Evolutionary conservation across 2,329 filamentous ascomycete genomes (phyloP).

Genomic region (Xylariaceae sp.): DNA sequence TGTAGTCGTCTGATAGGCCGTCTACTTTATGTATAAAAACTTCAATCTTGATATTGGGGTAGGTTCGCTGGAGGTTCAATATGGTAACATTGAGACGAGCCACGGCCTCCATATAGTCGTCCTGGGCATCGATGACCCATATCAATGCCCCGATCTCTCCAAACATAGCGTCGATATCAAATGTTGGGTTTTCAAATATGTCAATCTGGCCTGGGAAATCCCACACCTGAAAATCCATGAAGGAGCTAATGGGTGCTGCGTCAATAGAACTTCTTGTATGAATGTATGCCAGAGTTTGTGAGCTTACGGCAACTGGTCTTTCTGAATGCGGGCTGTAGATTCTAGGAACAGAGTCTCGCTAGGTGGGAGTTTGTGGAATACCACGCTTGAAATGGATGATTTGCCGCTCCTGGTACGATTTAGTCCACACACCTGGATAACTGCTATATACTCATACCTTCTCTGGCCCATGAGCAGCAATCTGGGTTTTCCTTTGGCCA

Average conservation of each 20-base stretch:
- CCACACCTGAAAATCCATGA: constrained; percentile 99
- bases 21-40: constrained; percentile 99
- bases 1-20: constrained; percentile 95
- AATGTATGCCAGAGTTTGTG: background rate
- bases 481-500: constrained; percentile 75
- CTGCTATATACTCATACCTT: constrained; percentile 63
- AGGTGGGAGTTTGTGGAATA: constrained; percentile 97
- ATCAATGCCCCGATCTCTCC: constrained; percentile 92
- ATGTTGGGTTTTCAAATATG: constrained; percentile 82
- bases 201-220: constrained; percentile 96
- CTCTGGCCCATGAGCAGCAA: constrained; percentile 94
- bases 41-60: constrained; percentile 94
- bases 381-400: constrained; percentile 96
- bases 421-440: constrained; percentile 21
- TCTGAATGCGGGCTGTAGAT: constrained; percentile 91
- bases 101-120: constrained; percentile 94
- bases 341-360: constrained; percentile 96
- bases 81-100: constrained; percentile 87
- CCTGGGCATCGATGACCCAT: constrained; percentile 98
- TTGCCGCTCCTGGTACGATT: constrained; percentile 79
- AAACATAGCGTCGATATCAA: constrained; percentile 93
- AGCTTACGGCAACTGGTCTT: constrained; percentile 90
- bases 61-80: constrained; percentile 83
- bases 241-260: constrained; percentile 67
- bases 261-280: constrained; percentile 28